Percentiles rank a stretch among this genome's conserved stretches.
phyloP scores from a whole-genome alignment of 2,329 filamentous ascomycete species.

The Colletotrichum sidae region DNA sequence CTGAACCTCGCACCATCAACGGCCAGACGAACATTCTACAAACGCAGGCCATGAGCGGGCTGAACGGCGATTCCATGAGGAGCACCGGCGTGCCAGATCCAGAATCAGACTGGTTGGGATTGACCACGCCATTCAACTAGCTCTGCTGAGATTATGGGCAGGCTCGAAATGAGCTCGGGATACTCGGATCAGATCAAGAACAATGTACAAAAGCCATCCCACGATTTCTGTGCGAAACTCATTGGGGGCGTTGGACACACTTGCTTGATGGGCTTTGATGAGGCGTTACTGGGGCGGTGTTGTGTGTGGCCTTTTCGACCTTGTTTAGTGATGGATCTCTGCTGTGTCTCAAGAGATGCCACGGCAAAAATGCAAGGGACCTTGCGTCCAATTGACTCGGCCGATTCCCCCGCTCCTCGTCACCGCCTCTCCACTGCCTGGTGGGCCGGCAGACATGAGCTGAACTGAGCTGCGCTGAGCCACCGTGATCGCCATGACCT shows the following conservation, averaged over 20 bases:
- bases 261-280: constrained; percentile 9
- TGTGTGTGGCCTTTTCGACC: background rate
- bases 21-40: constrained; percentile 43
- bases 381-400: constrained; percentile 29
- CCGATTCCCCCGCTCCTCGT: constrained; percentile 34
- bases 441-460: background rate
- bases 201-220: no score
- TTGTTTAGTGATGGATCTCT: constrained; percentile 32
- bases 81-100: constrained; percentile 44
- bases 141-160: no score
- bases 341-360: constrained; percentile 30
- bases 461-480: constrained; percentile 7
- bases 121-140: constrained; percentile 34
- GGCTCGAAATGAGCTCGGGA: no score
- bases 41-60: constrained; percentile 41
- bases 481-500: constrained; percentile 22
- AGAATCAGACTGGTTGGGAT: constrained; percentile 47
- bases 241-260: constrained; percentile 20
- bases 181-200: no score
- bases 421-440: constrained; percentile 30
- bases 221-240: no score
- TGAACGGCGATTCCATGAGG: constrained; percentile 39
- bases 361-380: constrained; percentile 11
- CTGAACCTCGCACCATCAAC: constrained; percentile 37
- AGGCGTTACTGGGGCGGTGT: constrained; percentile 31